Evolutionary conservation across 768 basidiomycete genomes (phyloP).

Genomic region (Leccinellum rugosiceps): DNA sequence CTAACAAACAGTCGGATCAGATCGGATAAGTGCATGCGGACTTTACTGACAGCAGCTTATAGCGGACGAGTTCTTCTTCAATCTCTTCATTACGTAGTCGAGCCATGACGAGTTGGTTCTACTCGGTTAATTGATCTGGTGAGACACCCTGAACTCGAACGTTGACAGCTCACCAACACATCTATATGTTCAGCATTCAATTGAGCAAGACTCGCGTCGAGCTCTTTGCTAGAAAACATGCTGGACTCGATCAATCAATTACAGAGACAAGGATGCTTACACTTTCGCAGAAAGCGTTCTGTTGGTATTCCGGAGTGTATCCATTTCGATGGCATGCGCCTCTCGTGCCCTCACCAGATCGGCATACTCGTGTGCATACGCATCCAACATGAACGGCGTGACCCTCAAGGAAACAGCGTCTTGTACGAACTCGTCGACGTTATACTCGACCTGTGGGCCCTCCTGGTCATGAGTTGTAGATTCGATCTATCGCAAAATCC

Average conservation of each 20-base stretch:
- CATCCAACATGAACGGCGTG: conserved; percentile 94
- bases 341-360: conserved; percentile 75
- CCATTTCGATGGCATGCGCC: conserved; percentile 81
- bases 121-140: conserved; percentile 20
- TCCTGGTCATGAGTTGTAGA: conserved; percentile 25
- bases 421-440: conserved; percentile 79
- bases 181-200: conserved; percentile 82
- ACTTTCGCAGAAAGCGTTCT: conserved; percentile 72
- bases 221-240: conserved; percentile 55
- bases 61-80: conserved; percentile 90
- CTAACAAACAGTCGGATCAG: conserved; percentile 23
- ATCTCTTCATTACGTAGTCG: conserved; percentile 89
- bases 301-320: conserved; percentile 77
- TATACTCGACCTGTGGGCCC: conserved; percentile 41
- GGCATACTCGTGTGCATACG: conserved; percentile 84
- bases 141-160: conserved; percentile 13
- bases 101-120: conserved; percentile 90
- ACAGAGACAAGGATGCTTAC: conserved; percentile 44
- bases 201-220: conserved; percentile 77
- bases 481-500: conserved; percentile 22
- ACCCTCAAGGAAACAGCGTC: conserved; percentile 85
- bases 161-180: conserved; percentile 47
- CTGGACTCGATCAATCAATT: conserved; percentile 1
- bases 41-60: conserved; percentile 71
- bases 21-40: background rate